Base-by-base conservation (phyloP, 192 early-diverging fungal species). In the Jimgerdemannia flammicorona region DNA sequence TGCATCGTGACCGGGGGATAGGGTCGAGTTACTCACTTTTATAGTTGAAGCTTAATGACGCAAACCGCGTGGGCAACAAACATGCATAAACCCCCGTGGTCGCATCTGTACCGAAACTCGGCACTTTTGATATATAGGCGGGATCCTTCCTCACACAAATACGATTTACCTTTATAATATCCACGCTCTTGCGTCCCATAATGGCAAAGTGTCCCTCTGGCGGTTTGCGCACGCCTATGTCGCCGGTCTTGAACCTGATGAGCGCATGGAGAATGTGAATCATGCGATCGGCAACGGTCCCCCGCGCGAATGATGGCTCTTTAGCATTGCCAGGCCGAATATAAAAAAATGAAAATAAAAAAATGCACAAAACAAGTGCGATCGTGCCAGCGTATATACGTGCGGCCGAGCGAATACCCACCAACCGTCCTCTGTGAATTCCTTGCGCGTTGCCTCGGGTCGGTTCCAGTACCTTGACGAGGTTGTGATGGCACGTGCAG, bases 171-270 rank as follows among this genome's bases (percentile, higher is more conserved):
- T 97, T 97, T 64, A 97, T 93, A 19, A 97, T 95, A 72, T 97
- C 95, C 41, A 91, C 87, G 73, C 90, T 92, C 10, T 86, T 82
- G 73, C 95, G 89, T 43, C 95, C 95, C 78, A 95, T 84, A 66
- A 96, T 96, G 75, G 83, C 80, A 81, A 84, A 94, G 29, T 84
- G 79, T 2, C 90, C 90, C 44, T 90, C 80, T 10, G 72, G 71
- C 14, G 73, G 44, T 49, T 81, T 78, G 69, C 89, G 82, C 14
- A 85, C 82, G 64, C 85, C 95, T 43, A 93, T 86, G 81, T 96
- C 95, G 43, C 95, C 95, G 0, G 94, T 94, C 67, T 86, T 86
- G 74, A 95, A 95, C 84, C 85, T 86, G 64, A 67, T 39, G 0
- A 9, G 68, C 14, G 20, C 7, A 40, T 69, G 3, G 70, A 66